Evolutionary conservation across 805 yeast species (phyloP).

Genomic region (Jamesozyma gamospora): DNA sequence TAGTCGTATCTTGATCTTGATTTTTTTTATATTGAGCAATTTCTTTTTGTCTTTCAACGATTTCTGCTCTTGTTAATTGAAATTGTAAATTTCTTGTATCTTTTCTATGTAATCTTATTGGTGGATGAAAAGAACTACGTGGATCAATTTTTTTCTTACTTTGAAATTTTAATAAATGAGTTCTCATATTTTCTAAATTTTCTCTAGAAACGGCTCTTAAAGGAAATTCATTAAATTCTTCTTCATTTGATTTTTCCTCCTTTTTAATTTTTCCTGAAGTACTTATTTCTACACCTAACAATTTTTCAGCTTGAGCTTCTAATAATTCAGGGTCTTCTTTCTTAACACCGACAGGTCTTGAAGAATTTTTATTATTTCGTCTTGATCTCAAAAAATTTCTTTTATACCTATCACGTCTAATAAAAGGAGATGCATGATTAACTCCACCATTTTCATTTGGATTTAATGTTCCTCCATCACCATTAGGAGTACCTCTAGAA

Average conservation of each 20-base stretch:
- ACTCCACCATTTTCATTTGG: constrained; percentile 5
- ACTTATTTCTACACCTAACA: constrained; percentile 14
- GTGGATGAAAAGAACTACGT: constrained; percentile 57
- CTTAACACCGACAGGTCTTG: constrained; percentile 13
- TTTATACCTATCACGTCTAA: constrained; percentile 29
- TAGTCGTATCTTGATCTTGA: constrained; percentile 29
- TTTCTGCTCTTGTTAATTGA: constrained; percentile 68
- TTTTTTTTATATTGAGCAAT: constrained; percentile 30
- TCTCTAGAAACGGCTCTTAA: constrained; percentile 63
- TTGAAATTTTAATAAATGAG: constrained; percentile 76
- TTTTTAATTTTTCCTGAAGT: constrained; percentile 1
- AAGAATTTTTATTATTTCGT: constrained; percentile 6
- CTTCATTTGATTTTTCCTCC: constrained; percentile 5
- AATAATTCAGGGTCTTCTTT: constrained; percentile 27
- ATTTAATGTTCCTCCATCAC: constrained; percentile 11
- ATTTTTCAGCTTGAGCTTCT: constrained; percentile 19
- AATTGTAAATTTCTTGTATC: constrained; percentile 89
- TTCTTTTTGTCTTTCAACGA: constrained; percentile 51
- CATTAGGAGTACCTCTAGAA: constrained; percentile 4
- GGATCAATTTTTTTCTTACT: constrained; percentile 66
- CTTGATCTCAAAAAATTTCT: constrained; percentile 27
- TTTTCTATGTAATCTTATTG: constrained; percentile 82
- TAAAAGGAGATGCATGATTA: constrained; percentile 27
- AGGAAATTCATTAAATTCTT: constrained; percentile 31
- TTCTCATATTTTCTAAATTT: constrained; percentile 63